Conservation (phyloP, 192 early-diverging fungal species). For the Backusella australiensis region DNA sequence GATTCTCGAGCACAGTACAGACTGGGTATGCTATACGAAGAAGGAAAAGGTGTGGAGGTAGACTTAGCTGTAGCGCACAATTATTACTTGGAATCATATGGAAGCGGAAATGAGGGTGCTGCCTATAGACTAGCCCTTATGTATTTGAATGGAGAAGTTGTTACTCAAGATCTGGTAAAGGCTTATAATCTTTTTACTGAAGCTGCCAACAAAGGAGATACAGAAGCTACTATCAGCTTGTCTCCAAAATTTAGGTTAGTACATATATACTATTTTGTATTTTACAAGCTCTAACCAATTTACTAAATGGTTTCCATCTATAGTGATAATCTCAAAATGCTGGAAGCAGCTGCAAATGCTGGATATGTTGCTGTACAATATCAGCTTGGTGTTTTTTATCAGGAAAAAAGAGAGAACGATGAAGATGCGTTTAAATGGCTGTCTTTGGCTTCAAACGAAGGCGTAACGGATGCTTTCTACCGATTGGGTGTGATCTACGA, state of each 20-base stretch:
- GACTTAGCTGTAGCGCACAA: background rate
- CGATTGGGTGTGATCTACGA: background rate
- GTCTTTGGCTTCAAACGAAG: no score
- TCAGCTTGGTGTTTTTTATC: background rate
- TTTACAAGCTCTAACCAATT: background rate
- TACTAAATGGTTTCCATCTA: no score
- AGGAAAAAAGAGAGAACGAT: background rate
- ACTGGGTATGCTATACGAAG: background rate
- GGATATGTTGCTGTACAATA: background rate
- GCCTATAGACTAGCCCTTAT: background rate
- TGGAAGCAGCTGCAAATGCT: background rate
- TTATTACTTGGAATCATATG: background rate
- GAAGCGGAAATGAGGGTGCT: background rate
- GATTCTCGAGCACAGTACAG: background rate
- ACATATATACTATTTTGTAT: background rate
- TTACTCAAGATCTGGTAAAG: no score
- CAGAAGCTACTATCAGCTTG: background rate
- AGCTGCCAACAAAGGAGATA: background rate
- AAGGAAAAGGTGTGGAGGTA: background rate
- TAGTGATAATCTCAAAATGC: background rate
- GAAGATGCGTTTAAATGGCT: no score
- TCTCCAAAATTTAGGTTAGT: background rate
- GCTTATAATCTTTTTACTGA: no score
- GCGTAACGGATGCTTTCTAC: background rate
- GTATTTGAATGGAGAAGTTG: no score